phyloP scores from a whole-genome alignment of 306 rosid species.

The Fragaria iinumae region DNA sequence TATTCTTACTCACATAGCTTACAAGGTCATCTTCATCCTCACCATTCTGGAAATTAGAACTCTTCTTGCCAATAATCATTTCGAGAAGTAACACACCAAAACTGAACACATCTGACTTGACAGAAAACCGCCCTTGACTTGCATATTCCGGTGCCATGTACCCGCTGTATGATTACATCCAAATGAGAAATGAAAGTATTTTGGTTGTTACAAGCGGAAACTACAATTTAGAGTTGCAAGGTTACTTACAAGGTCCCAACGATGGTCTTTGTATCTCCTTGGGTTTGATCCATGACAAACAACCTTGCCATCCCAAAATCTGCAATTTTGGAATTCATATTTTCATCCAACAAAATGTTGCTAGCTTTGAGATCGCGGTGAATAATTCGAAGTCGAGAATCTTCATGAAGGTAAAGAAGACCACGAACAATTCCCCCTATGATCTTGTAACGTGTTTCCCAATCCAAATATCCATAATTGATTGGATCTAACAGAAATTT shows the following conservation, averaged over 20 bases:
- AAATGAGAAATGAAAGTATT: background rate
- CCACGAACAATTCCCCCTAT: constrained; percentile 16
- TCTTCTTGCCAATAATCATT: background rate
- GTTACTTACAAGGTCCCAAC: constrained; percentile 14
- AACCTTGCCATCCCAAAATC: constrained; percentile 19
- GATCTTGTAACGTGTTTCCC: constrained; percentile 15
- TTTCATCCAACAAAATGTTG: constrained; percentile 13
- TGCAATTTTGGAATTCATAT: constrained; percentile 15
- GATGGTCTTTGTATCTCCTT: constrained; percentile 2
- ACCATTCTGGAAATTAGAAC: background rate
- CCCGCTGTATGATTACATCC: constrained; percentile 4
- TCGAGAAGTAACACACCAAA: constrained; percentile 20
- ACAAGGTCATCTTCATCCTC: background rate
- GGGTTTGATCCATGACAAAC: constrained; percentile 11
- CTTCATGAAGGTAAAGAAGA: constrained; percentile 12
- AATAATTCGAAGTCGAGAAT: constrained; percentile 8
- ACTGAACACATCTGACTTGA: constrained; percentile 26
- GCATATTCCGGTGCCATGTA: constrained; percentile 35
- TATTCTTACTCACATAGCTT: constrained; percentile 3
- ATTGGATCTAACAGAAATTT: background rate
- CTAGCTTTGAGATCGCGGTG: background rate
- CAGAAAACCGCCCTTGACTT: constrained; percentile 4
- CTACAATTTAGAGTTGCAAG: background rate
- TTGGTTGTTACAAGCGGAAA: background rate
- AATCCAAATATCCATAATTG: background rate